Conservation (phyloP, 148 eudicot species). For the Dysphania ambrosioides region DNA sequence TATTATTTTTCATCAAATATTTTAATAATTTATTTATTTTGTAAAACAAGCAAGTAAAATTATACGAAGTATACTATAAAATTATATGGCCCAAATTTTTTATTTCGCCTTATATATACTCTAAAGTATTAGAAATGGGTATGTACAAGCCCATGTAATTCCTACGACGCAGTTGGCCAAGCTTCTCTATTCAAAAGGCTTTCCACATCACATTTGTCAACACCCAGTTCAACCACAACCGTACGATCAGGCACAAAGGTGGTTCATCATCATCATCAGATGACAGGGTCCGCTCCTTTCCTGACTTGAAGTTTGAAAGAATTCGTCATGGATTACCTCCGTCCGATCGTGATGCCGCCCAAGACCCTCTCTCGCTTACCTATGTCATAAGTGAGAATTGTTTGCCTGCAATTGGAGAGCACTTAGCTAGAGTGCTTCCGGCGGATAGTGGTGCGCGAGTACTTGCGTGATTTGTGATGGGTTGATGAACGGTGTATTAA, state of each 20-base stretch:
- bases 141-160: slow-evolving; percentile 38
- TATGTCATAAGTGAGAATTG: slow-evolving; percentile 10
- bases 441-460: slow-evolving; percentile 1
- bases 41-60: too few species aligned
- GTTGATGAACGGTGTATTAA: slow-evolving; percentile 22
- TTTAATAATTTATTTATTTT: too few species aligned
- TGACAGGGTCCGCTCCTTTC: slow-evolving; percentile 8
- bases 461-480: slow-evolving; percentile 26
- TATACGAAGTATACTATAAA: too few species aligned
- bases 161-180: slow-evolving; percentile 38
- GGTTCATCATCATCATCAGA: neutral
- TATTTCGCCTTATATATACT: too few species aligned
- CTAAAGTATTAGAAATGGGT: too few species aligned
- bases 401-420: slow-evolving; percentile 14
- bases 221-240: slow-evolving; percentile 30
- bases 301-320: slow-evolving; percentile 23
- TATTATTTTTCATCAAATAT: too few species aligned
- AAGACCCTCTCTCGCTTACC: slow-evolving; percentile 19
- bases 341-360: slow-evolving; percentile 27
- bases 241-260: slow-evolving; percentile 20
- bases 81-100: too few species aligned
- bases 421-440: slow-evolving; percentile 6
- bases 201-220: slow-evolving; percentile 37
- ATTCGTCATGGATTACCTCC: slow-evolving; percentile 32
- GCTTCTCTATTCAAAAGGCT: slow-evolving; percentile 35